Base-by-base conservation (phyloP, 2,329 filamentous ascomycete species). In the Cryphonectria naterciae region DNA sequence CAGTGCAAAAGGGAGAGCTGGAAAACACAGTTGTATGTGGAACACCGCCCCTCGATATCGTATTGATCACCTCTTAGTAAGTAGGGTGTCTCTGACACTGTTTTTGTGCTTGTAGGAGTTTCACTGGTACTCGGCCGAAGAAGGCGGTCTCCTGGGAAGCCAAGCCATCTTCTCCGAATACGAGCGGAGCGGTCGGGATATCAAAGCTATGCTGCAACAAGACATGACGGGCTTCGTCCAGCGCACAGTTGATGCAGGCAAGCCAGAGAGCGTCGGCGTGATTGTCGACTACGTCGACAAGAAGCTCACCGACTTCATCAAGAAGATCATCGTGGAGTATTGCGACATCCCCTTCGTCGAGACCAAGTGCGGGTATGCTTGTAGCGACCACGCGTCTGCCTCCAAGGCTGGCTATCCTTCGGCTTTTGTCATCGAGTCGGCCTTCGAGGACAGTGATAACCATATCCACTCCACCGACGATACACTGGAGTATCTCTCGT, bases 331-430 rank as follows among this genome's bases (percentile, higher is more conserved):
- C 64, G 79, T 82, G 17, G 75, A 75, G 41, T 73, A 73, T 28
- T 73, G 72, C 65, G 41, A 63, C 1, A 73, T 73, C 73, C 93
- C 93, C 11, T 97, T 91, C 80, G 88, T 95, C 66, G 88, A 95
- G 81, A 97, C 94, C 25, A 93, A 95, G 84, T 97, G 94, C 77
- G 94, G 93, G 54, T 97, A 97, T 78, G 93, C 93, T 58, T 94
- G 92, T 83, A 92, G 89, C 10, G 92, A 93, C 76, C 92, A 94
- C 75, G 91, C 91, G 13, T 91, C 89, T 46, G 91, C 92, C 7
- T 89, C 88, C 74, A 92, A 93, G 82, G 91, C 90, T 25, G 92
- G 91, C 7, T 93, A 93, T 75, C 91, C 92, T 0, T 90, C 89
- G 0, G 91, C 91, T 0, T 93, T 94, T 76, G 92, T 93, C 35